These are phyloP conservation scores for Hemisphaericaspora subhashii DNA, from an alignment of 1,139 yeast genomes.

Conservation along the genomic window DNA sequence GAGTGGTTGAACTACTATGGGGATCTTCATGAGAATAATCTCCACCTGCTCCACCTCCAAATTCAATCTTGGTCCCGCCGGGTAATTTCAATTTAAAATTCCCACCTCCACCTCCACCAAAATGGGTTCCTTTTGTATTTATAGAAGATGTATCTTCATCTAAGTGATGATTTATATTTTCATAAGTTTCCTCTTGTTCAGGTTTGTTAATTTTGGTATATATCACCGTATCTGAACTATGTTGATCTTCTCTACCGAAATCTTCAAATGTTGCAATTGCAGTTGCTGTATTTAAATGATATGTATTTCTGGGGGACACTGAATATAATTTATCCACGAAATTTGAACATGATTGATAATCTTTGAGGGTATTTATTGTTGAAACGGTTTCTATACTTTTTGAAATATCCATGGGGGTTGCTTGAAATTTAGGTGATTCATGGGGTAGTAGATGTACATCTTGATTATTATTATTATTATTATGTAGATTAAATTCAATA, in stretches of 20 bases:
- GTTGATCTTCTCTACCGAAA: slow-evolving; percentile 4
- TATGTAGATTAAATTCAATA: slow-evolving; percentile 9
- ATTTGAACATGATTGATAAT: slow-evolving; percentile 25
- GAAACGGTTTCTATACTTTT: slow-evolving; percentile 1
- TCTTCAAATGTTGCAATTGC: slow-evolving; percentile 26
- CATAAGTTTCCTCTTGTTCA: slow-evolving; percentile 8
- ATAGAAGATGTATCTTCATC: slow-evolving; percentile 8
- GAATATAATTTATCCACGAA: slow-evolving; percentile 40
- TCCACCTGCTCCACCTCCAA: slow-evolving; percentile 32
- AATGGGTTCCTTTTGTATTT: slow-evolving; percentile 17
- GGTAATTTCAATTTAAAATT: slow-evolving; percentile 24
- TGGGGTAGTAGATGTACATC: slow-evolving; percentile 1
- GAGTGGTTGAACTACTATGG: neutral
- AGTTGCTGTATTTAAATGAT: slow-evolving; percentile 33
- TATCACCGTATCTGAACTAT: slow-evolving; percentile 2
- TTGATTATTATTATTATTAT: too few species aligned
- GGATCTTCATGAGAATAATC: slow-evolving; percentile 16
- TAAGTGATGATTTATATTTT: neutral
- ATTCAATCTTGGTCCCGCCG: slow-evolving; percentile 23
- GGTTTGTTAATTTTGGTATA: slow-evolving; percentile 13
- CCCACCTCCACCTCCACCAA: slow-evolving; percentile 32
- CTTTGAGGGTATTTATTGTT: slow-evolving; percentile 5
- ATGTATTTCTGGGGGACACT: slow-evolving; percentile 43
- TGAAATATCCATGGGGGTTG: slow-evolving; percentile 9
- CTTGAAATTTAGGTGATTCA: neutral